These are phyloP conservation scores for Silene noctiflora DNA, from an alignment of 179 eudicot genomes.

Conservation along the genomic window DNA sequence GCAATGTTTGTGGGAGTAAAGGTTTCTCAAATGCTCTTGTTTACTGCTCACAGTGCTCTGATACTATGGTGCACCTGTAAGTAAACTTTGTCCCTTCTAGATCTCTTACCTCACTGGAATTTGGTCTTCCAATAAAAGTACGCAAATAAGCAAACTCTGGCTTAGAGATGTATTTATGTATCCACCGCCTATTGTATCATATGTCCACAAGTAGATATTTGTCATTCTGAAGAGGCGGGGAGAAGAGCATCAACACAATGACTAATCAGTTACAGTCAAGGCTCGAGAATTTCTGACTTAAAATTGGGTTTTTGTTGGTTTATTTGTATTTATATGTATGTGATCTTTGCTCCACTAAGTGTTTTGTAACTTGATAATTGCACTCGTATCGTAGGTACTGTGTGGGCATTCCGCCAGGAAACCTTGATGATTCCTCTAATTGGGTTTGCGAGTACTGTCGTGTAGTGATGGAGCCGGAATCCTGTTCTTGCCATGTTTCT, in stretches of 20 bases:
- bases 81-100: constrained; percentile 1
- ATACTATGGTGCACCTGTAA: constrained; percentile 17
- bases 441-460: constrained; percentile 15
- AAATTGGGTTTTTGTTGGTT: background rate
- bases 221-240: background rate
- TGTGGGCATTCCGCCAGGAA: constrained; percentile 5
- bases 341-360: background rate
- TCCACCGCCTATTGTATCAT: background rate
- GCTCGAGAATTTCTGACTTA: background rate
- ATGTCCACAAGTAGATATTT: background rate
- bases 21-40: constrained; percentile 13
- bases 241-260: background rate
- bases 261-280: background rate
- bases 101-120: background rate
- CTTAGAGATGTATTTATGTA: background rate
- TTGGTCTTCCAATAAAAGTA: background rate
- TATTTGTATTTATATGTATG: background rate
- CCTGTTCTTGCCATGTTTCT: constrained; percentile 6
- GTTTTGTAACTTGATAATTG: background rate
- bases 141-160: background rate
- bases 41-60: constrained; percentile 13
- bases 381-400: constrained; percentile 3
- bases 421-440: background rate
- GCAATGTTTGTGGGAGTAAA: constrained; percentile 7
- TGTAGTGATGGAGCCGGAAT: background rate